These are phyloP conservation scores for Flaveria robusta DNA, from an alignment of 129 eudicot species.

Conservation along the genomic window DNA sequence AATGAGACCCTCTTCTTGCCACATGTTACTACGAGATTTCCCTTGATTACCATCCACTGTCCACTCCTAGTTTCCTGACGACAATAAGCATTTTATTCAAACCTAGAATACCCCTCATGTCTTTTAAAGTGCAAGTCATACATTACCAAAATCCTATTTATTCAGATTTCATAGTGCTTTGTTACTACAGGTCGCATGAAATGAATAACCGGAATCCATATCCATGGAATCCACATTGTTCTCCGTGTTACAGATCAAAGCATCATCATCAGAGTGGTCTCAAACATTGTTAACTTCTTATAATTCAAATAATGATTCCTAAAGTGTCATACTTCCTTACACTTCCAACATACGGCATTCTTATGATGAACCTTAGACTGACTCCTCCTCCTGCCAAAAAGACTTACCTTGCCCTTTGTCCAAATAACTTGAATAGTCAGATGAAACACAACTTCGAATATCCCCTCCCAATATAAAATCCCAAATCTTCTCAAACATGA, in stretches of 20 bases:
- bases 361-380: not conserved
- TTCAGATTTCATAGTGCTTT: no score
- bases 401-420: no score
- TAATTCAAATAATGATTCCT: not conserved
- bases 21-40: not conserved
- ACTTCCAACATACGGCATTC: no score
- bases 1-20: not conserved
- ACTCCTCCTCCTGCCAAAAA: not conserved
- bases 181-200: not conserved
- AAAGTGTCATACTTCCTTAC: not conserved
- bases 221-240: not conserved
- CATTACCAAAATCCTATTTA: no score
- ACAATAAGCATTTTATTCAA: no score
- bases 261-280: not conserved
- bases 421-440: no score
- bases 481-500: no score
- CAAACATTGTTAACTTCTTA: no score
- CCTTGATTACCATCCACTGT: not conserved
- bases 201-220: not conserved
- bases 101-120: no score
- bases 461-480: no score
- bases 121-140: no score
- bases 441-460: no score
- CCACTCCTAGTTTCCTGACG: not conserved
- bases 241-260: not conserved